Conservation (phyloP, 1,284 basidiomycete species). For the Microbotryum lychnidis-dioicae region DNA sequence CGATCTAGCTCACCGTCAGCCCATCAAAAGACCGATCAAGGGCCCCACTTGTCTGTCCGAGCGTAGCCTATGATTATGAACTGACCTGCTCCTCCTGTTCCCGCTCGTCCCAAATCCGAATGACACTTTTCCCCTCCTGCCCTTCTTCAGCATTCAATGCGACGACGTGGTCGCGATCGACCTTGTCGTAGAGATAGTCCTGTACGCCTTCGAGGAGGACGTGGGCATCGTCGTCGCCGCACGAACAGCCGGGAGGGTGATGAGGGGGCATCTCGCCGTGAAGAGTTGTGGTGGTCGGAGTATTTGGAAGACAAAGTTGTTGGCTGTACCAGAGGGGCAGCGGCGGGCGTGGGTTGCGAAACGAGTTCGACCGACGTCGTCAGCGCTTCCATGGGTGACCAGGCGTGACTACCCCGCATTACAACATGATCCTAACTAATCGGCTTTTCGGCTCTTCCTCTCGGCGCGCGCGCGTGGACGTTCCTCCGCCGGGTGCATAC, state of each 20-base stretch:
- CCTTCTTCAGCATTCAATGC: conserved; percentile 31
- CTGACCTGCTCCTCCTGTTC: conserved; percentile 25
- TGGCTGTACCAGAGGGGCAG: no score
- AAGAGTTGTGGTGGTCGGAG: no score
- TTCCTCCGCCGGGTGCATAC: no score
- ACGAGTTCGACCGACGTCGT: background rate
- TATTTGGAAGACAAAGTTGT: background rate
- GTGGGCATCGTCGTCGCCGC: conserved; percentile 26
- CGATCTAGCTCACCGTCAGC: conserved; percentile 10
- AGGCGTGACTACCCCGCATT: no score
- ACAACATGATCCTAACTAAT: no score
- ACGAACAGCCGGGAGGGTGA: conserved; percentile 21
- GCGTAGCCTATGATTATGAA: background rate
- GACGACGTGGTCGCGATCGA: conserved; percentile 33
- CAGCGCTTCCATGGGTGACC: background rate
- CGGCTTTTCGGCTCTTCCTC: no score
- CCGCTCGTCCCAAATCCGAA: conserved; percentile 33
- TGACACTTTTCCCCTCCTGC: conserved; percentile 22
- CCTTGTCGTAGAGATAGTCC: conserved; percentile 19
- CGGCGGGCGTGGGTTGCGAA: no score
- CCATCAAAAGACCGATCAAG: background rate
- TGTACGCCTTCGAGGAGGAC: conserved; percentile 19
- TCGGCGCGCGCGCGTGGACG: no score
- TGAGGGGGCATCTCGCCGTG: conserved; percentile 8
- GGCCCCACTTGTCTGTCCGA: background rate